These are phyloP conservation scores for Tephrocybe sp. DNA, from an alignment of 768 basidiomycete species.

Conservation along the genomic window DNA sequence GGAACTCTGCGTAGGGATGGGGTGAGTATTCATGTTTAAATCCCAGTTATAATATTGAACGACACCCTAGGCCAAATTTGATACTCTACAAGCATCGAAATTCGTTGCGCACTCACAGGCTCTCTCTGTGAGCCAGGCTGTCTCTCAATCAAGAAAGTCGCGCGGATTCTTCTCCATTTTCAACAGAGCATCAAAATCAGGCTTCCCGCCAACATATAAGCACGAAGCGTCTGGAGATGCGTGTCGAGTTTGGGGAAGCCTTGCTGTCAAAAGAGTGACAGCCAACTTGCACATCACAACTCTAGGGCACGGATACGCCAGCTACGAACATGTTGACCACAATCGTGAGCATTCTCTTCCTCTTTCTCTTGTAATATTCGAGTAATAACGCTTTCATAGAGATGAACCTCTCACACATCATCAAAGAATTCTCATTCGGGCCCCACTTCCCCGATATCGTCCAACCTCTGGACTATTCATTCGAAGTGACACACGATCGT, in stretches of 20 bases:
- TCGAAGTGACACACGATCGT: constrained; percentile 71
- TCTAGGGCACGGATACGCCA: constrained; percentile 91
- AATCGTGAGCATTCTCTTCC: constrained; percentile 47
- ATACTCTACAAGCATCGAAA: constrained; percentile 74
- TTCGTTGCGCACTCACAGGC: constrained; percentile 64
- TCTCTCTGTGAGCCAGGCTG: constrained; percentile 67
- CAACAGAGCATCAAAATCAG: constrained; percentile 34
- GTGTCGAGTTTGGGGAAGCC: constrained; percentile 82
- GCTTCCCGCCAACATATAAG: constrained; percentile 73
- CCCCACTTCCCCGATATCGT: constrained; percentile 93
- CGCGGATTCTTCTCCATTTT: constrained; percentile 71
- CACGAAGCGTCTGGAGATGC: constrained; percentile 67
- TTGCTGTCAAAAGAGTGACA: constrained; percentile 89
- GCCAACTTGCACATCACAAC: constrained; percentile 95
- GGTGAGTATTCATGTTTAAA: constrained; percentile 39
- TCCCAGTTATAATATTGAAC: background rate
- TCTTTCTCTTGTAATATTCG: background rate
- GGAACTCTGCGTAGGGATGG: constrained; percentile 80
- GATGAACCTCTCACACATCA: constrained; percentile 96
- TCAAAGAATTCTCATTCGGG: constrained; percentile 96
- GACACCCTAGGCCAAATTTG: constrained; percentile 62
- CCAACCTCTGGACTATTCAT: constrained; percentile 91
- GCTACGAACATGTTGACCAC: constrained; percentile 85
- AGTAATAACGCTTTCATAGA: constrained; percentile 38
- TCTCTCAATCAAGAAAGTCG: constrained; percentile 71